Percentiles rank a stretch among this genome's conserved stretches.
Evolutionary conservation across 495 filamentous ascomycete species (phyloP).

Genomic region (Aspergillus baeticus): DNA sequence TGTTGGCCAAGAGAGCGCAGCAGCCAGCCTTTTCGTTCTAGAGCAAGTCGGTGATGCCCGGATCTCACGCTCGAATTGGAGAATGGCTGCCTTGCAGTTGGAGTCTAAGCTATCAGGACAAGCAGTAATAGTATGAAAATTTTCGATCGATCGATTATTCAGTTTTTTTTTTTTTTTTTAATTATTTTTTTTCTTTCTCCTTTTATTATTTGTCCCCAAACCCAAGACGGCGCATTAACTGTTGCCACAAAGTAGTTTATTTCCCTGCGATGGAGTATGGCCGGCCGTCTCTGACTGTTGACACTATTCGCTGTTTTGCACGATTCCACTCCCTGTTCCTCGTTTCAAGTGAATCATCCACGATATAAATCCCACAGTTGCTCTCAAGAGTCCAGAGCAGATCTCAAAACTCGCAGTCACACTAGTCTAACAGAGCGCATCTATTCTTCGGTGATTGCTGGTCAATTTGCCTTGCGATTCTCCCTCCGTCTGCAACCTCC

Average conservation of each 20-base stretch:
- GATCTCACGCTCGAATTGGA: constrained; percentile 1
- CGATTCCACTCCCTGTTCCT: constrained; percentile 2
- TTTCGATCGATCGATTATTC: neutral
- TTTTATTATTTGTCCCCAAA: neutral
- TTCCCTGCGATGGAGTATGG: neutral
- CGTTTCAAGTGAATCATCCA: neutral
- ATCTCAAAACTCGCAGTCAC: neutral
- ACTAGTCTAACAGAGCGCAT: neutral
- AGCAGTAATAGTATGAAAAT: neutral
- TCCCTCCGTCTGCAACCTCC: neutral
- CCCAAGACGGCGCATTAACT: constrained; percentile 5
- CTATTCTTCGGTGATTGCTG: neutral
- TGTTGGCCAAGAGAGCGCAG: constrained; percentile 10
- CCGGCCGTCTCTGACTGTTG: constrained; percentile 1
- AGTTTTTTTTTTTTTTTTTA: neutral
- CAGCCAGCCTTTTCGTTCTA: neutral
- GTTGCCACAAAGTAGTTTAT: constrained; percentile 1
- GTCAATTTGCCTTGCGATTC: neutral
- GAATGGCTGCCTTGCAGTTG: constrained; percentile 1
- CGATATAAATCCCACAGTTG: neutral
- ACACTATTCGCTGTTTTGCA: neutral
- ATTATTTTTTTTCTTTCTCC: neutral
- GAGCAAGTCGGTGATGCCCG: constrained; percentile 14
- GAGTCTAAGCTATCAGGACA: too few relatives aligned
- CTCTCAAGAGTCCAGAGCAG: neutral